Evolutionary conservation across 768 basidiomycete species (phyloP).

Genomic region (Hebeloma cylindrosporum): DNA sequence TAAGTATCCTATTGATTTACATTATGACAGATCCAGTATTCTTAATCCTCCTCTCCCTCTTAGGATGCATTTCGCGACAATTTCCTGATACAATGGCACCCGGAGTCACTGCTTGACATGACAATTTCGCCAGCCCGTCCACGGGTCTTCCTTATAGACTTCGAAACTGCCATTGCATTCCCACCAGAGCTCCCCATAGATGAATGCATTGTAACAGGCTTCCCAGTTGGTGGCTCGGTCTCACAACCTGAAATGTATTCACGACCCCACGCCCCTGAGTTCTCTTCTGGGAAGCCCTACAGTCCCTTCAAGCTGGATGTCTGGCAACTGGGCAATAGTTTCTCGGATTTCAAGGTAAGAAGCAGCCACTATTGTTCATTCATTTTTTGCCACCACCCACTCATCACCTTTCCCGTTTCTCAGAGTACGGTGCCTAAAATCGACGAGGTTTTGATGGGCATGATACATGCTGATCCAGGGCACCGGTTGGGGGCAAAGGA

Average conservation of each 20-base stretch:
- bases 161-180: constrained; percentile 30
- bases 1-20: constrained; percentile 11
- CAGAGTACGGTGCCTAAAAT: constrained; percentile 18
- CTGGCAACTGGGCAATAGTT: constrained; percentile 26
- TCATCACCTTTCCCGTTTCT: not conserved
- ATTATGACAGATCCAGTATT: not conserved
- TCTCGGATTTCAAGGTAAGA: constrained; percentile 18
- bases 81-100: constrained; percentile 32
- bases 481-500: constrained; percentile 5
- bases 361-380: not conserved
- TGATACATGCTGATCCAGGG: constrained; percentile 3
- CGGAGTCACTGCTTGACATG: constrained; percentile 23
- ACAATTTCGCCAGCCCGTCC: constrained; percentile 19
- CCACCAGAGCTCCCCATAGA: constrained; percentile 16
- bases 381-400: not conserved
- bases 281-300: constrained; percentile 20
- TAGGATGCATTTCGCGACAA: constrained; percentile 33
- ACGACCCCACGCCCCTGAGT: constrained; percentile 24
- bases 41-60: not conserved
- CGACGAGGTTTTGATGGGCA: constrained; percentile 13
- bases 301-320: constrained; percentile 30
- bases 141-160: constrained; percentile 33
- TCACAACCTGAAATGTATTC: constrained; percentile 18
- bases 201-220: constrained; percentile 16
- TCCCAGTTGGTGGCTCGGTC: constrained; percentile 23